These are phyloP conservation scores for Fennellomyces sp. DNA, from an alignment of 371 early-diverging fungal genomes.

Conservation along the genomic window DNA sequence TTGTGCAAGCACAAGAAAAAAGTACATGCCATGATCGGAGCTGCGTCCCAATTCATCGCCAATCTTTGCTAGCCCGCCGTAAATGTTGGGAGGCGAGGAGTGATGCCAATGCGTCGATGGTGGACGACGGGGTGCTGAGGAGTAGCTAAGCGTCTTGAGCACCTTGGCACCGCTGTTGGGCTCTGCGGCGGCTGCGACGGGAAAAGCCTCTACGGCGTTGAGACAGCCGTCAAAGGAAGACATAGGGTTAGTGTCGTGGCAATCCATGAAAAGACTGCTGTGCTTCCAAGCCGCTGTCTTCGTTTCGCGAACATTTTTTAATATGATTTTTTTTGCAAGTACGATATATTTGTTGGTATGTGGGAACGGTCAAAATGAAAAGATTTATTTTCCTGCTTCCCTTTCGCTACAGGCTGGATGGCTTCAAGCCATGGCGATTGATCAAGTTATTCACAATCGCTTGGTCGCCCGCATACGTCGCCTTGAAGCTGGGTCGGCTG, in stretches of 20 bases:
- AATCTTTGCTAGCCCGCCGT: background rate
- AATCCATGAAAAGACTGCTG: background rate
- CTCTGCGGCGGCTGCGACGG: background rate
- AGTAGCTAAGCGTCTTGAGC: background rate
- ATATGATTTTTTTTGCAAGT: too few species aligned
- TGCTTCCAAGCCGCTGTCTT: background rate
- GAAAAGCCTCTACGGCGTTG: background rate
- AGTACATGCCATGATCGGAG: background rate
- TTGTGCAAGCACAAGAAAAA: background rate
- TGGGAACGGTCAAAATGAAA: too few species aligned
- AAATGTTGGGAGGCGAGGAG: background rate
- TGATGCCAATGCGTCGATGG: background rate
- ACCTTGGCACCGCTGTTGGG: background rate
- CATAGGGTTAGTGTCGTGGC: constrained; percentile 7
- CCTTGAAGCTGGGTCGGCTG: constrained; percentile 26
- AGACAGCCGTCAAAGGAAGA: constrained; percentile 1
- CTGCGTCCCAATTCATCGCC: background rate
- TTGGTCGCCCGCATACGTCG: constrained; percentile 30
- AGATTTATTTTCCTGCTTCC: too few species aligned
- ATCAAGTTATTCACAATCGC: constrained; percentile 12
- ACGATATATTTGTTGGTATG: too few species aligned
- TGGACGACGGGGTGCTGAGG: background rate
- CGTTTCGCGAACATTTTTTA: background rate
- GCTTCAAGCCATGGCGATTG: too few species aligned
- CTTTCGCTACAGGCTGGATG: too few species aligned